Conservation (phyloP, 768 basidiomycete species). For the Kwoniella heveanensis region DNA sequence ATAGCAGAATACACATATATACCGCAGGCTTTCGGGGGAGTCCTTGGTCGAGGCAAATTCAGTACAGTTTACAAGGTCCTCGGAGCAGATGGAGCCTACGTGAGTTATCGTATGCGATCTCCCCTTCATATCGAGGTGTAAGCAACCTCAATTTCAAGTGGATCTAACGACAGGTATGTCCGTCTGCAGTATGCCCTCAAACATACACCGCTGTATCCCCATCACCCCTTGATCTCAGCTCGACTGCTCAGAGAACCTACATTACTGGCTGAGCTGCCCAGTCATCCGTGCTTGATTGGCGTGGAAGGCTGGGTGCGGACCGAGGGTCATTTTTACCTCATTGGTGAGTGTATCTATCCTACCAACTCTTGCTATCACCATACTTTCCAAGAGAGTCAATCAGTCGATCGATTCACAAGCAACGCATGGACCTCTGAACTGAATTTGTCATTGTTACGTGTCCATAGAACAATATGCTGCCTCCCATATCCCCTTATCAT, state of each 20-base stretch:
- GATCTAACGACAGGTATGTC: too few species aligned
- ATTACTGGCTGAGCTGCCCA: conserved; percentile 57
- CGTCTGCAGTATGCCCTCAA: conserved; percentile 59
- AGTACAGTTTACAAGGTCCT: conserved; percentile 56
- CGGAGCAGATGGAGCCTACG: conserved; percentile 49
- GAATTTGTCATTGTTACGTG: conserved; percentile 29
- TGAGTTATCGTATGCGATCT: too few species aligned
- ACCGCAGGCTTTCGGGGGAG: conserved; percentile 19
- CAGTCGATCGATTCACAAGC: too few species aligned
- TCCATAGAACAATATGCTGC: conserved; percentile 49
- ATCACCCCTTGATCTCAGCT: conserved; percentile 59
- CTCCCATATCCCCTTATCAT: conserved; percentile 53
- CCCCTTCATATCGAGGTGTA: too few species aligned
- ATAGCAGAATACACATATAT: conserved; percentile 57
- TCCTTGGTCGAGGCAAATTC: conserved; percentile 59
- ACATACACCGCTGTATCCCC: conserved; percentile 58
- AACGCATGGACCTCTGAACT: too few species aligned
- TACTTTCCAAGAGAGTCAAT: too few species aligned
- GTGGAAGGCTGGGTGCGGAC: conserved; percentile 58
- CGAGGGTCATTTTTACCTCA: conserved; percentile 58
- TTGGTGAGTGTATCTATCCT: conserved; percentile 52
- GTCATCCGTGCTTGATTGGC: conserved; percentile 58
- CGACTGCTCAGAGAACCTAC: conserved; percentile 58
- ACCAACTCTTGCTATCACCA: too few species aligned
- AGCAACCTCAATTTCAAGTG: too few species aligned